Conservation (phyloP, 352 stramenopile species). For the Globisporangium spiculum region DNA sequence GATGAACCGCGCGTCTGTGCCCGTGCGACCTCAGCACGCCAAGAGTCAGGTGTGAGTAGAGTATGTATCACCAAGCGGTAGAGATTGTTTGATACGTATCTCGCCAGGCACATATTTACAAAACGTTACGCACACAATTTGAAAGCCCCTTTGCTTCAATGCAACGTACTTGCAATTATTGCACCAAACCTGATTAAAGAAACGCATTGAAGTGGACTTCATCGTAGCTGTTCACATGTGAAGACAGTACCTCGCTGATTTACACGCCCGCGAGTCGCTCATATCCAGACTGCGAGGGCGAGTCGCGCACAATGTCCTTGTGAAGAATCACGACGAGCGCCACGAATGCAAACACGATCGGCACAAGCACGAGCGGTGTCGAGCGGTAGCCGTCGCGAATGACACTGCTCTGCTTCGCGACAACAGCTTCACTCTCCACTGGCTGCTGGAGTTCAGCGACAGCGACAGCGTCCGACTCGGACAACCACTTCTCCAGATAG, state of each 20-base stretch:
- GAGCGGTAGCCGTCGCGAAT: constrained; percentile 27
- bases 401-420: background rate
- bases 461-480: constrained; percentile 15
- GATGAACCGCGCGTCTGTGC: constrained; percentile 54
- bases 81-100: background rate
- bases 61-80: background rate
- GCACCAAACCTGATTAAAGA: background rate
- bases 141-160: background rate
- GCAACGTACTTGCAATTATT: background rate
- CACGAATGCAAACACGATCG: constrained; percentile 54
- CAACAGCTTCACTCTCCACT: constrained; percentile 10
- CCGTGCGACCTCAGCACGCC: constrained; percentile 24
- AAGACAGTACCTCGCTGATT: background rate
- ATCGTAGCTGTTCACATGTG: background rate
- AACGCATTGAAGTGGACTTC: background rate
- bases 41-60: background rate
- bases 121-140: background rate
- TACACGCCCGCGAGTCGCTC: constrained; percentile 28
- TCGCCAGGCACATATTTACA: background rate
- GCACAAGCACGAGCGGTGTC: constrained; percentile 68
- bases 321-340: constrained; percentile 54
- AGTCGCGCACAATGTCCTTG: constrained; percentile 52
- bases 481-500: constrained; percentile 67
- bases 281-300: constrained; percentile 32
- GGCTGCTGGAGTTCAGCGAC: constrained; percentile 19